Evolutionary conservation across 768 basidiomycete species (phyloP).

Genomic region (Paxillus rubicundulus): DNA sequence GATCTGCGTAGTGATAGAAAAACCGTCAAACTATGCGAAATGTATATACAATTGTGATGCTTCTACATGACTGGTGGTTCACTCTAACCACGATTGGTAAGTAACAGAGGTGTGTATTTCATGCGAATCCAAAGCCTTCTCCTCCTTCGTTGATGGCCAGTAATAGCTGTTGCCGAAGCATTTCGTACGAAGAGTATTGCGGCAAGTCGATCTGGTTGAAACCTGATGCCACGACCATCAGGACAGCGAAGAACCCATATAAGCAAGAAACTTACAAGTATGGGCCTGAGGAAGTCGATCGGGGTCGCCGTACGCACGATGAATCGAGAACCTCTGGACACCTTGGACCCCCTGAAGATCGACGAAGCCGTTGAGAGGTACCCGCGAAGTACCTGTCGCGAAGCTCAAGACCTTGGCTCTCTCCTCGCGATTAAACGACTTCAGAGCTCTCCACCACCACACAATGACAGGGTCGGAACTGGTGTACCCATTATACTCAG

Average conservation of each 20-base stretch:
- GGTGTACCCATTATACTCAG: constrained; percentile 85
- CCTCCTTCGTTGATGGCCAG: constrained; percentile 95
- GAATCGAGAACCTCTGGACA: constrained; percentile 92
- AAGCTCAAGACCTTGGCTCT: constrained; percentile 96
- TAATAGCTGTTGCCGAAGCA: constrained; percentile 85
- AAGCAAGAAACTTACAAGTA: constrained; percentile 58
- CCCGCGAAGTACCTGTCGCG: constrained; percentile 89
- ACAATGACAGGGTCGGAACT: constrained; percentile 93
- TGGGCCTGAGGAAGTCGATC: constrained; percentile 87
- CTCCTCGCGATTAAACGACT: constrained; percentile 96
- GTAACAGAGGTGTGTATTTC: constrained; percentile 13
- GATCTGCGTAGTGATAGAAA: constrained; percentile 1
- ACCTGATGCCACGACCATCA: constrained; percentile 44
- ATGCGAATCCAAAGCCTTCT: constrained; percentile 90
- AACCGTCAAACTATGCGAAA: constrained; percentile 16
- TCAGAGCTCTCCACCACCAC: constrained; percentile 99
- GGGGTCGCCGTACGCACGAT: constrained; percentile 85
- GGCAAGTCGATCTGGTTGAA: constrained; percentile 96
- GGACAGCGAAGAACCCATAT: constrained; percentile 1
- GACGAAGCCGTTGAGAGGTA: constrained; percentile 91
- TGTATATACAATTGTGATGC: constrained; percentile 36
- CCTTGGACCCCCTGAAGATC: constrained; percentile 96
- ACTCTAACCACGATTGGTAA: constrained; percentile 12
- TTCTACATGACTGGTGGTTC: constrained; percentile 16
- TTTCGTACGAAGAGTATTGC: constrained; percentile 94